phyloP scores from a whole-genome alignment of 2,329 filamentous ascomycete species.

The Fusarium gaditjirri region DNA sequence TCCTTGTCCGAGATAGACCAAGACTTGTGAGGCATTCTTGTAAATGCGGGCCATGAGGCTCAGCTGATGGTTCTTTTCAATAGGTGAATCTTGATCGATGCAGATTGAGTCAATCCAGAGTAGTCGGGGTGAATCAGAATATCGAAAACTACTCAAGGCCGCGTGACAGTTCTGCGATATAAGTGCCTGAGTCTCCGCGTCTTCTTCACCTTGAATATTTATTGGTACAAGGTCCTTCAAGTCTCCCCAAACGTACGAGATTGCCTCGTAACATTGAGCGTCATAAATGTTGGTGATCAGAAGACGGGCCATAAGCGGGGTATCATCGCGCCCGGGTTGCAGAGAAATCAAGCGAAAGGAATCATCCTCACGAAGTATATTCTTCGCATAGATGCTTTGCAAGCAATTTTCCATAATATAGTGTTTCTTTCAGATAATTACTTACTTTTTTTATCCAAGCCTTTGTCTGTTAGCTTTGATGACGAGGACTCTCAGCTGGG shows the following conservation, averaged over 20 bases:
- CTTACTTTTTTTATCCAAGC: fast-evolving
- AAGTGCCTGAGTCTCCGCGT: neutral
- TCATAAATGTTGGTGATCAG: neutral
- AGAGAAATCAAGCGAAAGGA: neutral
- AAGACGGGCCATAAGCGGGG: neutral
- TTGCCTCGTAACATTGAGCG: neutral
- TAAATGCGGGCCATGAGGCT: neutral
- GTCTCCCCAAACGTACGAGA: neutral
- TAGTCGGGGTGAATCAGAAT: neutral
- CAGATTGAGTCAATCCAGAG: neutral
- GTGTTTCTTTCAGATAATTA: fast-evolving
- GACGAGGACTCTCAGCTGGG: neutral
- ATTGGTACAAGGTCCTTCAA: neutral
- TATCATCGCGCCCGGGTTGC: neutral
- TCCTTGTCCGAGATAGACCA: neutral
- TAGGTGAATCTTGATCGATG: neutral
- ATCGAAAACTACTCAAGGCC: neutral
- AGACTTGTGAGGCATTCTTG: neutral
- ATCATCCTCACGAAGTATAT: neutral
- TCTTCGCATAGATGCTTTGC: neutral
- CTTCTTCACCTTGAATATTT: neutral
- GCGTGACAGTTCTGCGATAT: neutral
- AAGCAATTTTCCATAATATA: neutral
- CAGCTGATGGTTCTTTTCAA: neutral
- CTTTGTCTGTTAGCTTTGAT: neutral